Evolutionary conservation across 1,284 basidiomycete species (phyloP), one percentile per base, ranked within the genome.

Genomic region (Sanghuangporus sanghuang): DNA sequence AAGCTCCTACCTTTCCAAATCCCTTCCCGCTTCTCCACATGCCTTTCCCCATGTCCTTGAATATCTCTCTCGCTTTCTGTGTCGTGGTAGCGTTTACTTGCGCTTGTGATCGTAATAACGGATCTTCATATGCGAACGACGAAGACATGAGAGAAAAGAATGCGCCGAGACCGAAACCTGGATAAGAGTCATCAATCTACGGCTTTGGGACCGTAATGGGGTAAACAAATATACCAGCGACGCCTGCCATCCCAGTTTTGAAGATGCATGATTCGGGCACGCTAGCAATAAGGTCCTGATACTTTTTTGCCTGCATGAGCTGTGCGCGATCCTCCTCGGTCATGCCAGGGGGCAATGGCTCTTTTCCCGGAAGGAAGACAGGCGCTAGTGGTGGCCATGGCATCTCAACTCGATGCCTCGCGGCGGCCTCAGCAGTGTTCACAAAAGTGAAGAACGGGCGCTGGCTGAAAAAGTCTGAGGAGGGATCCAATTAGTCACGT

Each of bases 61-160:
- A 93, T 48, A 97, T 88, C 69, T 90, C 87, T 54, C 85, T 82
- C 0, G 95, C 92, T 72, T 96, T 93, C 73, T 94, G 89, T 36
- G 81, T 82, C 52, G 83, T 85, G 66, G 77, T 85, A 76, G 89
- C 72, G 14, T 78, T 81, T 14, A 84, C 78, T 64, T 84, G 82
- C n/a, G 79, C 78, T 66, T 85, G 84, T 56, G 86, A 80, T 56
- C 92, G 85, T 44, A 93, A 81, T 57, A 94, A 78, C 6, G 96
- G 96, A 74, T 98, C 96, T 74, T 98, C 96, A 71, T 97, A 95
- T 32, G 92, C 90, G 73, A 99, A 96, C 38, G 93, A 95, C 12
- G 95, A 83, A 50, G 92, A 94, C 95, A 99, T 96, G 66, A 99
- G 82, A 1, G 94, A 93, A 78, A 99, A 95, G 80, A 98, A 96